Conservation (phyloP, 1,139 yeast genomes). For the Spencermartinsiella ligniputridi region DNA sequence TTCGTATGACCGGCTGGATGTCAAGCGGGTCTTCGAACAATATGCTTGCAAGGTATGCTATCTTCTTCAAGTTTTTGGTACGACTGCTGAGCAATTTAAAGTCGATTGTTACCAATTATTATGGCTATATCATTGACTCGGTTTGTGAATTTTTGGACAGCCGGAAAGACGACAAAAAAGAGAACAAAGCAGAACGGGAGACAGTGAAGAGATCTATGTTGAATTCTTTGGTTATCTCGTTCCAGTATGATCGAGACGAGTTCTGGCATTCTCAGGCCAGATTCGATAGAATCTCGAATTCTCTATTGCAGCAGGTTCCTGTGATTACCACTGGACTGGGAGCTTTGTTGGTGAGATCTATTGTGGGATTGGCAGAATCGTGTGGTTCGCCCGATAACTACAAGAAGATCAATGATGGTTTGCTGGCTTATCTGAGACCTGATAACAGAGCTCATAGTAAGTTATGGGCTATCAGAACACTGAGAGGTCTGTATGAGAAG, state of each 20-base stretch:
- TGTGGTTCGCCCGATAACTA: conserved; percentile 79
- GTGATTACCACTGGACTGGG: conserved; percentile 62
- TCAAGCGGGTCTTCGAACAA: conserved; percentile 9
- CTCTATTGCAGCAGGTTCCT: conserved; percentile 61
- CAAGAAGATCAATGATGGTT: conserved; percentile 52
- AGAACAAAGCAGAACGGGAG: conserved; percentile 30
- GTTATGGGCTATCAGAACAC: conserved; percentile 76
- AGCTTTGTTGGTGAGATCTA: conserved; percentile 65
- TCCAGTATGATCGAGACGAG: conserved; percentile 86
- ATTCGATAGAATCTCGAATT: conserved; percentile 62
- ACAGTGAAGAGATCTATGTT: conserved; percentile 64
- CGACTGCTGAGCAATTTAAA: conserved; percentile 78
- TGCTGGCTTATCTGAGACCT: conserved; percentile 54
- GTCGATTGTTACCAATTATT: conserved; percentile 84
- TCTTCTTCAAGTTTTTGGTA: conserved; percentile 84
- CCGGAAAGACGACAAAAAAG: conserved; percentile 4
- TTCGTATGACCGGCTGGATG: conserved; percentile 89
- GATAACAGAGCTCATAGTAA: conserved; percentile 47
- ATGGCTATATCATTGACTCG: conserved; percentile 76
- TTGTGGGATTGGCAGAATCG: conserved; percentile 69
- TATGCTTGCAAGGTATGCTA: conserved; percentile 36
- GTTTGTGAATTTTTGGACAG: conserved; percentile 48
- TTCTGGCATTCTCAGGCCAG: conserved; percentile 90
- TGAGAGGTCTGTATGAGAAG: conserved; percentile 80
- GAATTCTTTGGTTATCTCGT: conserved; percentile 69